These are phyloP conservation scores for Ophiocordyceps sinensis DNA, from an alignment of 2,329 filamentous ascomycete genomes.

Conservation along the genomic window DNA sequence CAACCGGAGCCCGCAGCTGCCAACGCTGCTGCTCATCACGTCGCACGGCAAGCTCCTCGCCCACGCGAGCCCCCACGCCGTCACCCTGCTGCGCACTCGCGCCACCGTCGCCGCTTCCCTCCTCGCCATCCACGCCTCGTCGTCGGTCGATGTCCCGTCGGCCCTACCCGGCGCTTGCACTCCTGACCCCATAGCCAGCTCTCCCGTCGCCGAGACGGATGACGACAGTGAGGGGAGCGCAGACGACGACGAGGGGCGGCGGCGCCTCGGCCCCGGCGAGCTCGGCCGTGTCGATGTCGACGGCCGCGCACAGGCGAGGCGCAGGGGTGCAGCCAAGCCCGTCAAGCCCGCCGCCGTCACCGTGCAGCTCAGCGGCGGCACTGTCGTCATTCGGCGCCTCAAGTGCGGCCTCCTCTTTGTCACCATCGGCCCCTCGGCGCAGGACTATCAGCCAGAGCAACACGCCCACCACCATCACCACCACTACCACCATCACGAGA, in stretches of 20 bases:
- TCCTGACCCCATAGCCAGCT: constrained; percentile 8
- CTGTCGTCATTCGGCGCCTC: constrained; percentile 43
- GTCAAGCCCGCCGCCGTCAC: constrained; percentile 32
- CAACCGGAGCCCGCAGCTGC: constrained; percentile 41
- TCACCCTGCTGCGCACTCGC: constrained; percentile 44
- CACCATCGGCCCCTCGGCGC: constrained; percentile 35
- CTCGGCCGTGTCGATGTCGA: constrained; percentile 1
- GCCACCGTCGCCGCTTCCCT: constrained; percentile 49
- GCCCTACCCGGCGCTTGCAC: constrained; percentile 23
- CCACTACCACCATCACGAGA: constrained; percentile 9
- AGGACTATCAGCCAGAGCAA: constrained; percentile 7
- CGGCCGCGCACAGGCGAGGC: background rate
- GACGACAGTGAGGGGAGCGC: constrained; percentile 9
- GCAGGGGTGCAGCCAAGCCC: constrained; percentile 5
- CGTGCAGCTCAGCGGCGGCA: constrained; percentile 42
- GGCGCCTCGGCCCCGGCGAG: constrained; percentile 5
- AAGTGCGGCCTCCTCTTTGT: constrained; percentile 47
- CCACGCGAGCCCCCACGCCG: constrained; percentile 41
- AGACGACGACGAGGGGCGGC: constrained; percentile 9
- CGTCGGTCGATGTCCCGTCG: constrained; percentile 24
- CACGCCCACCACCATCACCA: constrained; percentile 6
- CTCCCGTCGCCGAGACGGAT: constrained; percentile 5
- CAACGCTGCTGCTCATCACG: constrained; percentile 45
- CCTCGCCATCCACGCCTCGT: constrained; percentile 40
- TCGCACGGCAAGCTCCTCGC: constrained; percentile 48